These are phyloP conservation scores for Exophiala calicioides DNA, from an alignment of 2,329 filamentous ascomycete species.

Conservation along the genomic window DNA sequence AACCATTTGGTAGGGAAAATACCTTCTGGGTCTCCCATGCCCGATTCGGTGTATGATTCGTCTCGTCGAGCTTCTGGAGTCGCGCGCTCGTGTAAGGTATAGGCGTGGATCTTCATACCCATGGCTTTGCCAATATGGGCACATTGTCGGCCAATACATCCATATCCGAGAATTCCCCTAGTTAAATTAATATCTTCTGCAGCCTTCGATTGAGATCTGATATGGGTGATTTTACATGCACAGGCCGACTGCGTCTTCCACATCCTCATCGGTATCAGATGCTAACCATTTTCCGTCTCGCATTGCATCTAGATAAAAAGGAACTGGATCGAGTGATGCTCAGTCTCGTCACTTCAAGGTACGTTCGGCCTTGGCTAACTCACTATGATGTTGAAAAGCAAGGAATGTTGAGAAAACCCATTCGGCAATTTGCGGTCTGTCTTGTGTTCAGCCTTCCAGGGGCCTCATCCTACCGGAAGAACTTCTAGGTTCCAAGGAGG, in stretches of 20 bases:
- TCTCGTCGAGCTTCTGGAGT: not conserved
- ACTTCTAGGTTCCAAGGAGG: too few species aligned
- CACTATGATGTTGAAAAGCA: slow-evolving; percentile 1
- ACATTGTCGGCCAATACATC: not conserved
- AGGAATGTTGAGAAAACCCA: not conserved
- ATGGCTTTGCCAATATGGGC: not conserved
- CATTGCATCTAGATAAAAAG: too few species aligned
- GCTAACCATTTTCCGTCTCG: not conserved
- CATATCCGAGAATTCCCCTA: slow-evolving; percentile 2
- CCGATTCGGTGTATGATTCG: not conserved
- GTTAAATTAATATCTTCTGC: too few species aligned
- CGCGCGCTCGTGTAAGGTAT: not conserved
- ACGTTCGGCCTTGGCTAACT: too few species aligned
- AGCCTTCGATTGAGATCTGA: too few species aligned
- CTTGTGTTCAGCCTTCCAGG: not conserved
- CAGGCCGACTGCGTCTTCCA: not conserved
- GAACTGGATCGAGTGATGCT: too few species aligned
- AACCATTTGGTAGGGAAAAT: slow-evolving; percentile 1
- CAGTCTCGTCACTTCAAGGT: too few species aligned
- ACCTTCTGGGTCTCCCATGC: not conserved
- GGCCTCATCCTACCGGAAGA: too few species aligned
- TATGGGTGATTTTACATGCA: not conserved
- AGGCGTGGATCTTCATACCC: not conserved
- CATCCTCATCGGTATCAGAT: not conserved
- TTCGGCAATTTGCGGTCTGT: slow-evolving; percentile 3